Evolutionary conservation across 169 alveolate genomes (phyloP), one percentile per base, ranked within the genome.

Genomic region (Babesia ovis): DNA sequence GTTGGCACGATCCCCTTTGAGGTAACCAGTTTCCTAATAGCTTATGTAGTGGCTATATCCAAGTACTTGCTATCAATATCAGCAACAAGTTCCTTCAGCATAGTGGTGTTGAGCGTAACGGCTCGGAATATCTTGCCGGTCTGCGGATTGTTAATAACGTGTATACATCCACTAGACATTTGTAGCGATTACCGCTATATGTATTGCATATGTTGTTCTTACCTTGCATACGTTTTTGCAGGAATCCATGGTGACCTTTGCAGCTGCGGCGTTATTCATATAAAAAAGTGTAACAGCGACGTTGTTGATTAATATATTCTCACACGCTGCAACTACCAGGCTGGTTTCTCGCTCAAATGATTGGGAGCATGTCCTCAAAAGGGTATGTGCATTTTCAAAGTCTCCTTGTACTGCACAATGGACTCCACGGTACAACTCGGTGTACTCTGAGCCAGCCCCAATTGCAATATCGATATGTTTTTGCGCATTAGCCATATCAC

Each of bases 271-370:
- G 35, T 46, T 53, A 59, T 55, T 62, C 69, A 67, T 31, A 46
- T 73, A 73, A 29, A 73, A 67, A 9, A 67, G 60, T 23, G 75
- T 16, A 35, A 73, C 75, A 12, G 84, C 75, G 53, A 61, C 18
- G 50, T 73, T 73, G 68, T 73, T 73, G 67, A 59, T 23, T 48
- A 61, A 16, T 43, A 61, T 57, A 51, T 35, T 32, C 31, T 73
- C 84, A 43, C 51, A 67, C 46, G 58, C 43, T 11, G 46, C 20
- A 53, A 61, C 68, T 29, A 43, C 42, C 23, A n/a, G 9, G 68
- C 71, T 59, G 4, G 56, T 16, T 23, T 51, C 68, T 2, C 35
- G 32, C 3, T 14, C 59, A 18, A 20, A 35, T 25, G 39, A 1
- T 27, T 32, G 9, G 16, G 20, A 27, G 29, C 41, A 37, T 18